Evolutionary conservation across 129 eudicot genomes (phyloP), one percentile per base, ranked within the genome.

Genomic region (Sambucus nigra): DNA sequence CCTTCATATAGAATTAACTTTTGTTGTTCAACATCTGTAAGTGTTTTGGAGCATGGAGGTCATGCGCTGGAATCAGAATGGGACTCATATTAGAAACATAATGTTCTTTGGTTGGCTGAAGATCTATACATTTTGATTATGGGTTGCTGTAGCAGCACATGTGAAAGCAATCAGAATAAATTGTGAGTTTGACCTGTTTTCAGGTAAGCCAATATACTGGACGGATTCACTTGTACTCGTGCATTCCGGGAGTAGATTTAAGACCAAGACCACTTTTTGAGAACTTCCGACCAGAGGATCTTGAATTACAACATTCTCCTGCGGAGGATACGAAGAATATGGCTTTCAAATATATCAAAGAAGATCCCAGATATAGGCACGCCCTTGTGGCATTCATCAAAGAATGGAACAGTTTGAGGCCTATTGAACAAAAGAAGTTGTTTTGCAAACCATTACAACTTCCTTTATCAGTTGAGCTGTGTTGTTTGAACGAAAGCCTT

Each of bases 191-290:
- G 27, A 17, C 40, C 13, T 5, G 22, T 68, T 55, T 73, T 25
- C 76, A 92, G 99, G 89, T 92, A 61, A 92, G 99, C 68, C 83
- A 79, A 58, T 75, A 92, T 60, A 92, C 94, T 4, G 95, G 96
- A 75, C 79, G 99, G 72, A 72, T 92, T 56, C 99, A 92, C 80
- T 66, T 92, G 69, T 86, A 87, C 75, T 55, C 83, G 51, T 92
- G 94, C 64, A 71, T 48, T 51, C 72, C 70, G 29, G 96, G 84
- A 57, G 52, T 68, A 55, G 89, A 86, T 59, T 62, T 81, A 69
- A 74, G 94, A 66, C 94, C 88, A 21, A 82, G 49, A 54, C 88
- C 96, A 47, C 71, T 92, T 66, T 80, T 74, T 57, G 69, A 76
- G 63, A 86, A 77, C 71, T 92, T 92, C 28, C 71, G 74, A 62